Percentiles rank a stretch among this genome's conserved stretches.
Conservation (phyloP, 2,329 filamentous ascomycete genomes). For the Capronia coronata region DNA sequence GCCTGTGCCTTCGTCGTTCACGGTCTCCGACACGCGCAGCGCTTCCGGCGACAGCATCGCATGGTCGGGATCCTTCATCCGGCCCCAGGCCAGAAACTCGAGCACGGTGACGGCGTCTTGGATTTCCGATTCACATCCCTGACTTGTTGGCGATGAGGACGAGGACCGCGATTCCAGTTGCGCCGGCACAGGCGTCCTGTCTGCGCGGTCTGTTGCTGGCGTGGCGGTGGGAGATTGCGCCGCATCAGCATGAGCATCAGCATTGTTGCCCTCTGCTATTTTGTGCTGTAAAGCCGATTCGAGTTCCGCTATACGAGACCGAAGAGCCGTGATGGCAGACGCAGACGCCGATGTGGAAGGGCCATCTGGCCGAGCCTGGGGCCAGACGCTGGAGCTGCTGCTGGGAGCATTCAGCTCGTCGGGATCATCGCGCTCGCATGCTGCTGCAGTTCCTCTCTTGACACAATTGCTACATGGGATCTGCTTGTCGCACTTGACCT, state of each 20-base stretch:
- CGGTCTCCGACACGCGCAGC: constrained; percentile 8
- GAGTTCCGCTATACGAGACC: constrained; percentile 29
- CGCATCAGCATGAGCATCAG: too few relatives aligned
- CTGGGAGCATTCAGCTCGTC: neutral
- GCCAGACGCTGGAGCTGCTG: constrained; percentile 10
- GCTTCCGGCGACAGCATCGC: constrained; percentile 15
- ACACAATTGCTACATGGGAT: constrained; percentile 39
- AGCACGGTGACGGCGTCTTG: constrained; percentile 44
- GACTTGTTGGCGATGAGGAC: constrained; percentile 15
- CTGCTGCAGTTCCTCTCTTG: constrained; percentile 28
- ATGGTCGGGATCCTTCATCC: constrained; percentile 36
- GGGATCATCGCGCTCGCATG: constrained; percentile 9
- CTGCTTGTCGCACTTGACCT: constrained; percentile 38
- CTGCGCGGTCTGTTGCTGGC: too few relatives aligned
- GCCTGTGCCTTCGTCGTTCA: constrained; percentile 6
- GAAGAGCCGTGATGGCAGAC: constrained; percentile 25
- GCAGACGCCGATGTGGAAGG: constrained; percentile 6
- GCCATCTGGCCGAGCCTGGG: neutral
- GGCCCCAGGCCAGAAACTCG: constrained; percentile 46
- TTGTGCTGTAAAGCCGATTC: constrained; percentile 27
- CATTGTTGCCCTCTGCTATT: constrained; percentile 11
- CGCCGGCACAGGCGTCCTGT: too few relatives aligned
- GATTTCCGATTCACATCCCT: too few relatives aligned
- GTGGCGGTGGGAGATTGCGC: too few relatives aligned
- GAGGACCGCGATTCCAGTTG: too few relatives aligned